phyloP scores from a whole-genome alignment of 305 asterid genomes.

The Caryopteris hybrid region DNA sequence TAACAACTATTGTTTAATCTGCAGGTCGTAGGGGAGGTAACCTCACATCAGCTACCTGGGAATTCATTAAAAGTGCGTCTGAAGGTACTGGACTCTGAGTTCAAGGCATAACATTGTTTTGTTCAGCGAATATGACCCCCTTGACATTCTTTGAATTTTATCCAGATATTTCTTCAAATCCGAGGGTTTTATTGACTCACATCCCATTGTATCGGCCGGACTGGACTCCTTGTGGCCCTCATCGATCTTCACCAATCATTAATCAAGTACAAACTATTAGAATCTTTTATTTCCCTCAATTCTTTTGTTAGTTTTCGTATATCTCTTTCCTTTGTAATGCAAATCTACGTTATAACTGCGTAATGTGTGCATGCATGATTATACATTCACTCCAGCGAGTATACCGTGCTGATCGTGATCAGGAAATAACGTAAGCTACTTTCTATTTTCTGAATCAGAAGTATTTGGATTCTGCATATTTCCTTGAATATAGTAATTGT shows the following conservation, averaged over 20 bases:
- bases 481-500: neutral
- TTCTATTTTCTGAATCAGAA: conserved; percentile 1
- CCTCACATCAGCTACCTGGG: conserved; percentile 70
- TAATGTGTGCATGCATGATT: conserved; percentile 10
- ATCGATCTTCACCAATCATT: conserved; percentile 70
- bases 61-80: conserved; percentile 50
- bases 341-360: neutral
- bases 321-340: neutral
- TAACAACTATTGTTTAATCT: conserved; percentile 23
- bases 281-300: neutral
- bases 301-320: neutral
- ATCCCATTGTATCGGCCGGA: conserved; percentile 85
- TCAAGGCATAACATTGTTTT: conserved; percentile 12
- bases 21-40: conserved; percentile 56
- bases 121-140: conserved; percentile 3
- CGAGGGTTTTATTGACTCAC: conserved; percentile 86
- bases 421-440: conserved; percentile 61
- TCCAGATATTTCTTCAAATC: conserved; percentile 45
- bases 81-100: conserved; percentile 36
- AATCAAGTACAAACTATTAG: conserved; percentile 58
- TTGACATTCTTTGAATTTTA: conserved; percentile 21
- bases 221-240: conserved; percentile 78
- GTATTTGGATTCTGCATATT: conserved; percentile 8
- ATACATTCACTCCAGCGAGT: conserved; percentile 56
- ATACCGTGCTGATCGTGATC: conserved; percentile 41